Conservation (phyloP, 306 rosid species). For the Glycine latifolia region DNA sequence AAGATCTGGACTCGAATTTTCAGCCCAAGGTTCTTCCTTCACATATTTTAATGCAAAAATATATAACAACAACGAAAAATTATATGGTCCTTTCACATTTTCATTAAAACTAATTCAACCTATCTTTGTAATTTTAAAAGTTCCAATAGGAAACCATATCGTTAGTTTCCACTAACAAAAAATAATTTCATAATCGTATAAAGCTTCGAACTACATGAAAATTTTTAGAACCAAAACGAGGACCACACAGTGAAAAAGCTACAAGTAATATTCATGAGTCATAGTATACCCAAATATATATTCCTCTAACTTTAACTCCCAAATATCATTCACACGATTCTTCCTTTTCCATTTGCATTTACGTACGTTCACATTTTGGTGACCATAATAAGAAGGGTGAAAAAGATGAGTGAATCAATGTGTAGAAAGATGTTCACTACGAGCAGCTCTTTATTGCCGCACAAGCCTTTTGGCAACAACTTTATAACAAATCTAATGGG, state of each 20-base stretch:
- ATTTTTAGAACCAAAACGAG: conserved; percentile 1
- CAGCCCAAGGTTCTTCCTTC: not conserved
- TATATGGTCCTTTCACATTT: not conserved
- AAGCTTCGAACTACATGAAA: not conserved
- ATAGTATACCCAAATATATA: conserved; percentile 41
- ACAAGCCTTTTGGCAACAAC: conserved; percentile 38
- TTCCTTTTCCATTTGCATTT: conserved; percentile 33
- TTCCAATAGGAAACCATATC: not conserved
- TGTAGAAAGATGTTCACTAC: conserved; percentile 26
- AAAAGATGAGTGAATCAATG: conserved; percentile 25
- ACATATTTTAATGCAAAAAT: not conserved
- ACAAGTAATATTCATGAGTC: conserved; percentile 42
- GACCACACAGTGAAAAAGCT: conserved; percentile 43
- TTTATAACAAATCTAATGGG: conserved; percentile 35
- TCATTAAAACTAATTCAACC: not conserved
- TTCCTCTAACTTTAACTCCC: conserved; percentile 48
- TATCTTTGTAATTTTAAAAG: not conserved
- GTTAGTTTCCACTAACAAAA: conserved; percentile 1
- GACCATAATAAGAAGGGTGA: conserved; percentile 37
- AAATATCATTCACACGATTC: conserved; percentile 43
- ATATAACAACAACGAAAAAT: not conserved
- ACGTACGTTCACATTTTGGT: conserved; percentile 18
- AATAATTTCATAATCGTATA: not conserved
- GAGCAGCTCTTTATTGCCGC: conserved; percentile 34
- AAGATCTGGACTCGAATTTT: not conserved